Conservation (phyloP, 495 filamentous ascomycete species). For the Darksidea phi region DNA sequence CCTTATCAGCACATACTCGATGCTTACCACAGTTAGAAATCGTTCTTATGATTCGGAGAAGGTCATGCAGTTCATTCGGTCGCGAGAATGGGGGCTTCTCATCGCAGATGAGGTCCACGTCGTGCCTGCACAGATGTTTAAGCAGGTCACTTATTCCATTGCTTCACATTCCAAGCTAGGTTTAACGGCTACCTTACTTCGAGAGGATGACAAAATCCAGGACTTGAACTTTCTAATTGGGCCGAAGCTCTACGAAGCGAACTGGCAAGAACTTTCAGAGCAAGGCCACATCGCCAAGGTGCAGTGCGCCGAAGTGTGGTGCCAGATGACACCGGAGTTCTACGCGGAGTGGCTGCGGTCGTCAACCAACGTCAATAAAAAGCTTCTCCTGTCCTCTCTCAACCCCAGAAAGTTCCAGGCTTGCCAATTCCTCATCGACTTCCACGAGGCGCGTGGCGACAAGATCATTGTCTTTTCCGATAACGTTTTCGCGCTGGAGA, state of each 20-base stretch:
- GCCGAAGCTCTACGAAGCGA: slow-evolving; percentile 95
- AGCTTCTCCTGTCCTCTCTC: slow-evolving; percentile 86
- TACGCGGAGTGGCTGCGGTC: slow-evolving; percentile 86
- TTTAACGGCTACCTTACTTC: slow-evolving; percentile 86
- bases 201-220: slow-evolving; percentile 97
- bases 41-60: slow-evolving; percentile 90
- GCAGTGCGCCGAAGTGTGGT: slow-evolving; percentile 98
- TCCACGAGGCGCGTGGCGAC: slow-evolving; percentile 92
- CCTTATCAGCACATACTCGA: slow-evolving; percentile 96
- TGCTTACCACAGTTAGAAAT: slow-evolving; percentile 87
- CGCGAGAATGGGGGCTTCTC: slow-evolving; percentile 97
- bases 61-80: slow-evolving; percentile 93
- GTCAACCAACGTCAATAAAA: slow-evolving; percentile 61
- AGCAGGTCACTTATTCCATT: slow-evolving; percentile 85
- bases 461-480: slow-evolving; percentile 99
- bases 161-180: slow-evolving; percentile 96
- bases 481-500: slow-evolving; percentile 90
- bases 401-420: slow-evolving; percentile 97
- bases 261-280: slow-evolving; percentile 98
- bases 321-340: slow-evolving; percentile 98
- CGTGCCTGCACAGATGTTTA: slow-evolving; percentile 92
- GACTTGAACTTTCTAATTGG: slow-evolving; percentile 98
- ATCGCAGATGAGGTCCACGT: slow-evolving; percentile 98
- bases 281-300: slow-evolving; percentile 97
- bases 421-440: slow-evolving; percentile 94